Conservation (phyloP, 2,329 filamentous ascomycete genomes). For the Epichloe scottii region DNA sequence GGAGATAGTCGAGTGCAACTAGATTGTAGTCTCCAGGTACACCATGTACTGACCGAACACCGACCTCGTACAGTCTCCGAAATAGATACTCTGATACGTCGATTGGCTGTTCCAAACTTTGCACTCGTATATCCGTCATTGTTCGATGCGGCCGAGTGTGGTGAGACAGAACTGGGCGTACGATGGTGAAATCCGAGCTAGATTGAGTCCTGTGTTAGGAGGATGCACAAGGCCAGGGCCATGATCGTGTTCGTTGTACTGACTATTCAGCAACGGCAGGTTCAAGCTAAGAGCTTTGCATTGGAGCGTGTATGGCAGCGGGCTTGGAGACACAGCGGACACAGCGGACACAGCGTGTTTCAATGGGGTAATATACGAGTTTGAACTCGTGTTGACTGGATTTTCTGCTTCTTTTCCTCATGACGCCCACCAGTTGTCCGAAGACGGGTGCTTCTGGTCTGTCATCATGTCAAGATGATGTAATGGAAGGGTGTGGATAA, state of each 20-base stretch:
- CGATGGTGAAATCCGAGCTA: neutral
- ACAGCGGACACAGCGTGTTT: too few relatives aligned
- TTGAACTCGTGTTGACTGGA: too few relatives aligned
- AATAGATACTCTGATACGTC: conserved; percentile 60
- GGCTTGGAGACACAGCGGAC: too few relatives aligned
- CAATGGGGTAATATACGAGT: too few relatives aligned
- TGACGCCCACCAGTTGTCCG: neutral
- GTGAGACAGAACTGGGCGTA: neutral
- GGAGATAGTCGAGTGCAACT: conserved; percentile 53
- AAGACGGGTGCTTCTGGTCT: neutral
- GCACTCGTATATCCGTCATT: conserved; percentile 27
- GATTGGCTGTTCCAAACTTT: conserved; percentile 34
- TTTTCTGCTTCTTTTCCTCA: too few relatives aligned
- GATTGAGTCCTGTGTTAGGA: neutral
- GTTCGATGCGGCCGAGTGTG: neutral
- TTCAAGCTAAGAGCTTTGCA: too few relatives aligned
- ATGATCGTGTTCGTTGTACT: too few relatives aligned
- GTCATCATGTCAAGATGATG: conserved; percentile 5
- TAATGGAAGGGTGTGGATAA: conserved; percentile 4
- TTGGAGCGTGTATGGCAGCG: too few relatives aligned
- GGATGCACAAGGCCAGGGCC: neutral
- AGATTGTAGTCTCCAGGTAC: conserved; percentile 67
- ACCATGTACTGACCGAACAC: conserved; percentile 53
- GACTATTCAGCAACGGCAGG: too few relatives aligned
- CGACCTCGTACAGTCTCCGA: conserved; percentile 48